A percentile compares a stretch with the other conserved stretches of the same genome.
Evolutionary conservation across 2,329 filamentous ascomycete genomes (phyloP).

Genomic region (Cyphellophora attinorum): DNA sequence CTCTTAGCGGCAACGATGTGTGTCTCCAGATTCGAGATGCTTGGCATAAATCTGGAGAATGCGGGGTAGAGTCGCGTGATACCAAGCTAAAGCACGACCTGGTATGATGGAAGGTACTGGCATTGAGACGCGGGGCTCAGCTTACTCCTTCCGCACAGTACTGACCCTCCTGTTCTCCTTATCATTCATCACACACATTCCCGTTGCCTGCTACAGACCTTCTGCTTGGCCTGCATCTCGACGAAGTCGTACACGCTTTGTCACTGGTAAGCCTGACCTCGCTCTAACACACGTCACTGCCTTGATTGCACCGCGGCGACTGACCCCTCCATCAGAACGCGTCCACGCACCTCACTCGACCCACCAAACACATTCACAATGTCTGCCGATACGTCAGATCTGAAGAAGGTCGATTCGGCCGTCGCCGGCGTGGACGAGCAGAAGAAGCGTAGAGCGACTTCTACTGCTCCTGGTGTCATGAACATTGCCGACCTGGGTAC

Average conservation of each 20-base stretch:
- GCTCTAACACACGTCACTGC: neutral
- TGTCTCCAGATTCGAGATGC: no score
- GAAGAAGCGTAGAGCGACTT: constrained; percentile 56
- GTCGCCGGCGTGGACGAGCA: constrained; percentile 57
- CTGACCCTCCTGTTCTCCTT: neutral
- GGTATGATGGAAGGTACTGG: neutral
- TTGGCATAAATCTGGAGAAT: neutral
- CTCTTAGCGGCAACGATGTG: no score
- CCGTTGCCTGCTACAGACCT: constrained; percentile 1
- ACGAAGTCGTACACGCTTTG: constrained; percentile 6
- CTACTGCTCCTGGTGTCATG: constrained; percentile 60
- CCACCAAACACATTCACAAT: constrained; percentile 9
- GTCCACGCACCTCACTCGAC: constrained; percentile 1
- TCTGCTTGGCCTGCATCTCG: constrained; percentile 1
- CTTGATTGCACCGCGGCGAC: constrained; percentile 1
- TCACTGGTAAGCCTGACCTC: constrained; percentile 6
- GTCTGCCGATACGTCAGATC: constrained; percentile 20
- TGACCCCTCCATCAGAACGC: constrained; percentile 1
- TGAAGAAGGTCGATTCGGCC: constrained; percentile 81
- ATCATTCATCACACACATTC: neutral
- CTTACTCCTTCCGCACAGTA: neutral
- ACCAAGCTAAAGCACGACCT: constrained; percentile 2
- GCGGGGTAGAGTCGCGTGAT: neutral
- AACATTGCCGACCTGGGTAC: constrained; percentile 82
- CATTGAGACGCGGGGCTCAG: neutral